These are phyloP conservation scores for Adansonia grandidieri DNA, from an alignment of 441 rosid species.

Conservation along the genomic window DNA sequence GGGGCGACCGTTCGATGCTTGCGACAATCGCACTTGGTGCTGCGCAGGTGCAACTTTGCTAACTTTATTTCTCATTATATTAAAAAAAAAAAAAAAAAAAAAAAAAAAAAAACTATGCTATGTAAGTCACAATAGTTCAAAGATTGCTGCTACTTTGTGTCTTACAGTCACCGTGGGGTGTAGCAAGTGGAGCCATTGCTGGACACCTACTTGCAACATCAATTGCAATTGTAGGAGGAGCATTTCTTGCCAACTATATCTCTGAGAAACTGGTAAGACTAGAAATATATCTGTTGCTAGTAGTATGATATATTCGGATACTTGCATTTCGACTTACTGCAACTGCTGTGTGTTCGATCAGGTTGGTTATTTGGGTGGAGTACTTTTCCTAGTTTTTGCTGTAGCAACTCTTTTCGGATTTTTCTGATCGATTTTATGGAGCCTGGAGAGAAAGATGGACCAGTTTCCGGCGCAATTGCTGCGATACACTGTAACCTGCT, in stretches of 20 bases:
- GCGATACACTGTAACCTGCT: background rate
- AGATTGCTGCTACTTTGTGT: background rate
- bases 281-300: background rate
- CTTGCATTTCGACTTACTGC: background rate
- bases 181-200: conserved; percentile 91
- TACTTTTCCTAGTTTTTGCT: conserved; percentile 81
- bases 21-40: conserved; percentile 98
- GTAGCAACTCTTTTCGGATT: conserved; percentile 88
- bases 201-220: conserved; percentile 91
- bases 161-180: conserved; percentile 89
- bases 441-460: background rate
- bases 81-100: too few relatives aligned
- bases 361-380: conserved; percentile 95
- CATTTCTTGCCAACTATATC: conserved; percentile 87
- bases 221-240: conserved; percentile 87
- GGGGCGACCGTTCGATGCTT: conserved; percentile 99
- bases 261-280: conserved; percentile 82
- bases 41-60: conserved; percentile 65
- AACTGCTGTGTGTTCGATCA: conserved; percentile 39
- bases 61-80: conserved; percentile 4
- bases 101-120: too few relatives aligned
- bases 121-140: background rate
- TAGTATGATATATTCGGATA: background rate
- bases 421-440: conserved; percentile 47
- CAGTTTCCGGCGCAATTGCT: conserved; percentile 19